Evolutionary conservation across 73 alveolate genomes (phyloP).

Genomic region (Uronychia setigera): DNA sequence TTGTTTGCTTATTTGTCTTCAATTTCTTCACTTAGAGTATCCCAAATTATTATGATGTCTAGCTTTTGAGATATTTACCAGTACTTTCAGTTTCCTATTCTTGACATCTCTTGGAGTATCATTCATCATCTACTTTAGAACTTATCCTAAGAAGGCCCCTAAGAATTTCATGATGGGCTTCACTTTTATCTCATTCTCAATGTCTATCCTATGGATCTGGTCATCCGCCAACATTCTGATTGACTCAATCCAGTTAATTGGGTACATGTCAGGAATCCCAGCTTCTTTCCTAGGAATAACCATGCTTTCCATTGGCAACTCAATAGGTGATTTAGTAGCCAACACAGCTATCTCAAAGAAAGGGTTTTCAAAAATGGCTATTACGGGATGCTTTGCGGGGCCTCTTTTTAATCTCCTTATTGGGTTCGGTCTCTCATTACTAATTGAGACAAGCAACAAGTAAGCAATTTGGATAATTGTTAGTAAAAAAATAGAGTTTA

Average conservation of each 20-base stretch:
- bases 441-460: slow-evolving; percentile 7
- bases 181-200: slow-evolving; percentile 61
- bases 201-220: slow-evolving; percentile 87
- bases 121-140: not conserved
- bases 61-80: not conserved
- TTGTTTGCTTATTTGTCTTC: not conserved
- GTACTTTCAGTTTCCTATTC: not conserved
- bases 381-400: slow-evolving; percentile 98
- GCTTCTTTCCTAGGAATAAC: slow-evolving; percentile 94
- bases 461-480: not conserved
- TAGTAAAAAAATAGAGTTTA: not conserved
- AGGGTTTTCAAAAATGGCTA: slow-evolving; percentile 97
- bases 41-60: not conserved
- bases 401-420: slow-evolving; percentile 91
- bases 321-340: slow-evolving; percentile 94
- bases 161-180: slow-evolving; percentile 21
- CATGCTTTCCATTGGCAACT: slow-evolving; percentile 97
- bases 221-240: slow-evolving; percentile 74
- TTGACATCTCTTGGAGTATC: not conserved
- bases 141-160: slow-evolving; percentile 15
- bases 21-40: not conserved
- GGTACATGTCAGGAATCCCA: slow-evolving; percentile 76
- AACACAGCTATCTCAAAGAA: slow-evolving; percentile 89
- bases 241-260: slow-evolving; percentile 71
- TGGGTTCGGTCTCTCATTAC: slow-evolving; percentile 93